phyloP scores from a whole-genome alignment of 805 yeast species.

The Candida cerambycidarum region DNA sequence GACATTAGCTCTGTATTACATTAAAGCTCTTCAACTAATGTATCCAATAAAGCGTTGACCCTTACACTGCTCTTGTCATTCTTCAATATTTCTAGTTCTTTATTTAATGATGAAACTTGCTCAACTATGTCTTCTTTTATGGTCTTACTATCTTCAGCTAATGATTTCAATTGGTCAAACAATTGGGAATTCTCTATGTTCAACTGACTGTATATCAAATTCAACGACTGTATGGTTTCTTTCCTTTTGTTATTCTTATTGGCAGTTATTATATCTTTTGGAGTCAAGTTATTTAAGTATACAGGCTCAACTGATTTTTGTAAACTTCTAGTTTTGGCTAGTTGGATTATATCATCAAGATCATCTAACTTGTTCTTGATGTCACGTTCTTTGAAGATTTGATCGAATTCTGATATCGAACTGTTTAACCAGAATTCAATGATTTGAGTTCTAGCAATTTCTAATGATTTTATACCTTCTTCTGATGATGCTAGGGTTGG shows the following conservation, averaged over 20 bases:
- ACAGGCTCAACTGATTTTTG: conserved; percentile 19
- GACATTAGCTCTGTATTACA: no score
- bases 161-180: conserved; percentile 20
- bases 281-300: conserved; percentile 28
- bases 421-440: conserved; percentile 50
- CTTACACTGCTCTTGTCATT: conserved; percentile 20
- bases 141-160: conserved; percentile 21
- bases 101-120: conserved; percentile 22
- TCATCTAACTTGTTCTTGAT: conserved; percentile 44
- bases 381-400: conserved; percentile 50
- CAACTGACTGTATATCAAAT: conserved; percentile 37
- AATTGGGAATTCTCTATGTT: conserved; percentile 34
- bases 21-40: conserved; percentile 14
- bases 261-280: conserved; percentile 34
- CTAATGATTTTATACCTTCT: conserved; percentile 45
- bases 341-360: conserved; percentile 47
- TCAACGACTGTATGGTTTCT: conserved; percentile 27
- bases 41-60: conserved; percentile 25
- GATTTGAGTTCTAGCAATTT: conserved; percentile 53
- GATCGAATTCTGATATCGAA: conserved; percentile 53
- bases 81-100: conserved; percentile 20
- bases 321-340: conserved; percentile 34
- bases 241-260: conserved; percentile 21
- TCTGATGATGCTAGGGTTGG: conserved; percentile 49
- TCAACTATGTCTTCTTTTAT: conserved; percentile 21